Conservation (phyloP, 2,329 filamentous ascomycete species). For the Monosporascus sp. region DNA sequence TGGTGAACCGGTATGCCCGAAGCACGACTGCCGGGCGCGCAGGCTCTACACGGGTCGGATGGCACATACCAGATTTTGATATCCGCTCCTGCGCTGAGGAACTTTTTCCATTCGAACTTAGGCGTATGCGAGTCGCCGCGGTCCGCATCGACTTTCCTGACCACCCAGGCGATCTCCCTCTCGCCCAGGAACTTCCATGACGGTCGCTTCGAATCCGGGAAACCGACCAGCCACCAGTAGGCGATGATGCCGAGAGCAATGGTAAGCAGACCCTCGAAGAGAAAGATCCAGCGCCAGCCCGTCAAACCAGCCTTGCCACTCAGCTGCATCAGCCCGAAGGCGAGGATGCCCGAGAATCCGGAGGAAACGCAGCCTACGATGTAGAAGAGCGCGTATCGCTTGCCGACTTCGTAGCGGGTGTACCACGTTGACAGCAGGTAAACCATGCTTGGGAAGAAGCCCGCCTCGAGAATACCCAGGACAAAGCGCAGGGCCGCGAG, state of each 20-base stretch:
- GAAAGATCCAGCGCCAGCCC: slow-evolving; percentile 67
- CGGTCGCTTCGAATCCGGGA: slow-evolving; percentile 39
- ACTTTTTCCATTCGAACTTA: slow-evolving; percentile 33
- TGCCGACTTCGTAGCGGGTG: slow-evolving; percentile 63
- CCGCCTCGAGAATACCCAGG: slow-evolving; percentile 61
- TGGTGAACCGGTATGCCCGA: neutral
- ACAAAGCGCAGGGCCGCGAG: slow-evolving; percentile 53
- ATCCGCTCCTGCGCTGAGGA: slow-evolving; percentile 32
- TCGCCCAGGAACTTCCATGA: slow-evolving; percentile 35
- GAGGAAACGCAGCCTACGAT: slow-evolving; percentile 62
- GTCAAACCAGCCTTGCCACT: slow-evolving; percentile 46
- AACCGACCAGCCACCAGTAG: slow-evolving; percentile 44
- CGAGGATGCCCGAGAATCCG: slow-evolving; percentile 63
- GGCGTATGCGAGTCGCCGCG: slow-evolving; percentile 44
- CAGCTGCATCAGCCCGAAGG: slow-evolving; percentile 65
- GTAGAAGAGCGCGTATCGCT: slow-evolving; percentile 65
- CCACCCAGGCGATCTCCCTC: slow-evolving; percentile 32
- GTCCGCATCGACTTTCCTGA: slow-evolving; percentile 37
- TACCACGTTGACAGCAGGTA: slow-evolving; percentile 72
- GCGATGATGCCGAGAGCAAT: slow-evolving; percentile 34
- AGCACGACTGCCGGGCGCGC: neutral
- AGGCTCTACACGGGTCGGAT: too few species aligned
- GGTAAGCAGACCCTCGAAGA: slow-evolving; percentile 51
- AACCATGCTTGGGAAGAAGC: slow-evolving; percentile 66
- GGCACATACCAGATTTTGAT: slow-evolving; percentile 35